Percentiles rank a stretch among this genome's conserved stretches.
Evolutionary conservation across 768 basidiomycete species (phyloP).

Genomic region (Terana coerulea): DNA sequence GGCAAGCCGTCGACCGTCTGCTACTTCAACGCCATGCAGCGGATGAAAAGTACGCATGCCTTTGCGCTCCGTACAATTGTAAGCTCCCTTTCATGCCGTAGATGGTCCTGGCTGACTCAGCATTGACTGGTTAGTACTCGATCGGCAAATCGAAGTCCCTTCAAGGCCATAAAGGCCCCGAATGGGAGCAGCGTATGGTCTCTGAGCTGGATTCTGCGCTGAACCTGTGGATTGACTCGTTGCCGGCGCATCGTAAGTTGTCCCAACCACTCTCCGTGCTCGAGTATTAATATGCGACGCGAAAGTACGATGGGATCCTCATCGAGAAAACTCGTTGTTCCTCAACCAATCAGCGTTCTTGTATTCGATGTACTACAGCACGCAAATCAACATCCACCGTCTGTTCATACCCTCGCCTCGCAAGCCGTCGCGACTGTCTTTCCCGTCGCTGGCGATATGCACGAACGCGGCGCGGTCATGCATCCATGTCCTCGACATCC

Average conservation of each 20-base stretch:
- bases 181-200: conserved; percentile 50
- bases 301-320: conserved; percentile 29
- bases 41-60: conserved; percentile 58
- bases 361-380: conserved; percentile 41
- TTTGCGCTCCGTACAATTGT: conserved; percentile 47
- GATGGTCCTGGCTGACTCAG: background rate
- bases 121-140: conserved; percentile 32
- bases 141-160: conserved; percentile 39
- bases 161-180: conserved; percentile 31
- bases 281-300: too few species aligned
- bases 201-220: conserved; percentile 59
- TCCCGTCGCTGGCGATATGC: conserved; percentile 76
- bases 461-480: conserved; percentile 81
- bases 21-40: conserved; percentile 52
- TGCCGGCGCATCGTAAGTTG: conserved; percentile 51
- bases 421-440: conserved; percentile 42
- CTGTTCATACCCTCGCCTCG: conserved; percentile 68
- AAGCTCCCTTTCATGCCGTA: background rate
- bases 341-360: conserved; percentile 36
- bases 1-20: conserved; percentile 51
- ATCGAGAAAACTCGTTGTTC: conserved; percentile 14
- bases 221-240: conserved; percentile 56
- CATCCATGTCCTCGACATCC: conserved; percentile 64
- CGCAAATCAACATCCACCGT: conserved; percentile 69
- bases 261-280: too few species aligned